Evolutionary conservation across 495 filamentous ascomycete genomes (phyloP).

Genomic region (Daldinia decipiens): DNA sequence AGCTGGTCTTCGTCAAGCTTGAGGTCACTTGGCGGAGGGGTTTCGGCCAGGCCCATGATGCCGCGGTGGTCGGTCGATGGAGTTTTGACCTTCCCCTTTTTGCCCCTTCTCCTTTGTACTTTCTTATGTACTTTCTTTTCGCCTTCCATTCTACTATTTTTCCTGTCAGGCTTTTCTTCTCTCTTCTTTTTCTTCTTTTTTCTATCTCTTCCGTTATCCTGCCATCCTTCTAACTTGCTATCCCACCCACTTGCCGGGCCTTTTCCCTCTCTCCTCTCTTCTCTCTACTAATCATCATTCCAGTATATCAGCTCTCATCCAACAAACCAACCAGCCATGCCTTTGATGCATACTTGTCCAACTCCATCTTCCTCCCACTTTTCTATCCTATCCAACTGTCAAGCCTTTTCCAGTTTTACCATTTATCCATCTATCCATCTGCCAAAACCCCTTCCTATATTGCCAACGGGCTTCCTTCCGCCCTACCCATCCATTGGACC

Average conservation of each 20-base stretch:
- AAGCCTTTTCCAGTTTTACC: no score
- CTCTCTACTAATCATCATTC: no score
- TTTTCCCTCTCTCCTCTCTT: neutral
- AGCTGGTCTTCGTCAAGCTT: neutral
- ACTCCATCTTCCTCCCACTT: no score
- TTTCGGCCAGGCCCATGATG: neutral
- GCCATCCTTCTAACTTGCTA: neutral
- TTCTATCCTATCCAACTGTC: no score
- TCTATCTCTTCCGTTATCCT: neutral
- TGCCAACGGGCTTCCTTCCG: no score
- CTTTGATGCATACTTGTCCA: no score
- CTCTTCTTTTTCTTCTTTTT: neutral
- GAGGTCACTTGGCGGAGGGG: conserved; percentile 3
- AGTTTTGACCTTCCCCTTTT: neutral
- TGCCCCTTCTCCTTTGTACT: neutral
- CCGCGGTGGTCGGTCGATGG: conserved; percentile 4
- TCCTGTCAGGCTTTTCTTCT: neutral
- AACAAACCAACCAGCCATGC: no score
- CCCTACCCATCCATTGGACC: no score
- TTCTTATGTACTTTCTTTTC: neutral
- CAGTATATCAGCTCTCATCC: no score
- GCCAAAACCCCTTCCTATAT: no score
- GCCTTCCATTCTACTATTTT: neutral
- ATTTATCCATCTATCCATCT: no score
- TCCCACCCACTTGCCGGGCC: neutral